Evolutionary conservation across 495 filamentous ascomycete genomes (phyloP).

Genomic region (Talaromyces nanjingensis): DNA sequence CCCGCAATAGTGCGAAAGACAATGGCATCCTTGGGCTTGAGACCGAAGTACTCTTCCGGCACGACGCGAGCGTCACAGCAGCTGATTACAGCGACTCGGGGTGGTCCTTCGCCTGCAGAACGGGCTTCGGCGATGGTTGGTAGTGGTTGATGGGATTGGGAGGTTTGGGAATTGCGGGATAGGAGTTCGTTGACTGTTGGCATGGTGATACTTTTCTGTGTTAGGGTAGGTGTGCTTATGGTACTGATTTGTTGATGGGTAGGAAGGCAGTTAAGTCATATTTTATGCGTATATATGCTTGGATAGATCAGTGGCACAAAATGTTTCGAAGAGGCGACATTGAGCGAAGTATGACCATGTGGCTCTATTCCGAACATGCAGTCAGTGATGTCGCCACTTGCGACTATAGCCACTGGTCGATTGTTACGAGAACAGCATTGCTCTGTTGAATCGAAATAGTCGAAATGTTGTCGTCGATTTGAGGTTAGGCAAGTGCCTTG

Average conservation of each 20-base stretch:
- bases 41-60: conserved; percentile 1
- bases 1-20: conserved; percentile 2
- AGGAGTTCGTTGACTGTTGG: not conserved
- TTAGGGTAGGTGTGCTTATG: too few relatives aligned
- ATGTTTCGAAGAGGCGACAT: not conserved
- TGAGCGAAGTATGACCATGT: not conserved
- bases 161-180: not conserved
- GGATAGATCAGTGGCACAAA: not conserved
- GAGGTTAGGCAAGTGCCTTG: too few relatives aligned
- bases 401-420: not conserved
- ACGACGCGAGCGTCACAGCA: not conserved
- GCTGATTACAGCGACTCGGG: not conserved
- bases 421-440: not conserved
- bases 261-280: not conserved
- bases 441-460: too few relatives aligned
- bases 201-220: not conserved
- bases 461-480: too few relatives aligned
- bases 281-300: too few relatives aligned
- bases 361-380: not conserved
- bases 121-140: not conserved
- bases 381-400: not conserved
- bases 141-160: not conserved
- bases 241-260: not conserved
- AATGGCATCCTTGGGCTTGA: not conserved
- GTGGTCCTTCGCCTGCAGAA: not conserved